Base-by-base conservation (phyloP, 306 rosid species). In the Cucurbita ficifolia region DNA sequence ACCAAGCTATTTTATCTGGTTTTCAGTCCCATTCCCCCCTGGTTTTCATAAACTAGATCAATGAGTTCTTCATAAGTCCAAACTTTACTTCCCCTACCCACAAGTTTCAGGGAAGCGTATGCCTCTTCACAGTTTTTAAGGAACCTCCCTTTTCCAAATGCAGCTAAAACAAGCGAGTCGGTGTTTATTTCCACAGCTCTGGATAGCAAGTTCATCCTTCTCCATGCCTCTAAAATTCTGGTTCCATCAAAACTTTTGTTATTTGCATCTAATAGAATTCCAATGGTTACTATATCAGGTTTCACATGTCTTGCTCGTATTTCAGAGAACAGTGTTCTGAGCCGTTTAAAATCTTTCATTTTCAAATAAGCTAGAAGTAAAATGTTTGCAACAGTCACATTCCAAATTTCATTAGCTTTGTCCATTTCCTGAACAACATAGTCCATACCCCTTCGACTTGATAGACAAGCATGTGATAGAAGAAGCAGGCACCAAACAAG, bases 61-160 rank as follows among this genome's bases (percentile, higher is more conserved):
- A 88, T 83, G 70, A 88, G 88, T 72, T 58, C 75, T 33, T 77
- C 19, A 42, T 85, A 87, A 42, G 86, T 87, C 90, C 92, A 91
- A 22, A 73, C 77, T 77, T 64, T 74, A 42, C 58, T 77, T 63
- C 80, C 86, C 81, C 90, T 84, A 69, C 59, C 82, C 67, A 76
- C 76, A 29, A 87, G 84, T 8, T 79, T 78, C 67, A 88, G 86
- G 5, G 83, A 75, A 67, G 90, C 78, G 83, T 81, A 87, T 35
- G 76, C 79, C 63, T 57, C 76, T 82, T 87, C 92, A 70, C 86
- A 85, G 58, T 76, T 76, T 79, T 75, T 76, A 40, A 87, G 90
- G 78, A 91, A 87, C 75, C 72, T 63, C 12, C 92, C 97, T 79
- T 88, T 87, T 71, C 97, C 97, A 80, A 91, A 90, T 24, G 92